Percentiles rank a stretch among this genome's conserved stretches.
Conservation (phyloP, 345 rosid species). For the Lepidium sativum region DNA sequence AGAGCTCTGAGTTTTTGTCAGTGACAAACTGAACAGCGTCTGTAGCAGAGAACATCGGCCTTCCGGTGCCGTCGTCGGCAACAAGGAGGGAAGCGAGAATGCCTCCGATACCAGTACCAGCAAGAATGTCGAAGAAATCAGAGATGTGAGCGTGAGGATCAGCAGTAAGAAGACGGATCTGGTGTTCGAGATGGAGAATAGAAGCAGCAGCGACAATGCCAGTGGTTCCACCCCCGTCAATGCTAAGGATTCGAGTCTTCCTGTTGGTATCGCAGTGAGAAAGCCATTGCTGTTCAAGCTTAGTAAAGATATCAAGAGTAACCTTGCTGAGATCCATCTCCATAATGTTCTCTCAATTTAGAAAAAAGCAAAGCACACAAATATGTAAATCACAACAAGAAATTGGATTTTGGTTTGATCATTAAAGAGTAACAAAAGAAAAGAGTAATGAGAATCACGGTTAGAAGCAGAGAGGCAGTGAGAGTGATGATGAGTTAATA, state of each 20-base stretch:
- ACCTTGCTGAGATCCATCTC: conserved; percentile 83
- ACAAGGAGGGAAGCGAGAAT: conserved; percentile 61
- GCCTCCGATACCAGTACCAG: conserved; percentile 84
- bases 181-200: conserved; percentile 70
- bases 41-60: conserved; percentile 60
- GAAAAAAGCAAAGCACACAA: neutral
- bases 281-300: conserved; percentile 89
- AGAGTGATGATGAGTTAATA: neutral
- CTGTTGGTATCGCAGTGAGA: conserved; percentile 62
- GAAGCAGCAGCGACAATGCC: conserved; percentile 61
- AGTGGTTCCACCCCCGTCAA: conserved; percentile 81
- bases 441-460: conserved; percentile 7
- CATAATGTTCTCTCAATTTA: neutral
- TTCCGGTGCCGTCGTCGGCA: conserved; percentile 69
- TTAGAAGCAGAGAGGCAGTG: neutral
- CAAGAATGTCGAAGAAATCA: conserved; percentile 88
- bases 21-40: conserved; percentile 53
- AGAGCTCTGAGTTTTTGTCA: conserved; percentile 47
- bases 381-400: too few relatives aligned
- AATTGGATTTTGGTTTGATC: too few relatives aligned
- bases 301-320: conserved; percentile 80
- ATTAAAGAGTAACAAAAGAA: neutral
- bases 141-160: conserved; percentile 63
- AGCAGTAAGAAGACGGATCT: conserved; percentile 68
- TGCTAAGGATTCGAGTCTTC: conserved; percentile 70